phyloP scores from a whole-genome alignment of 257 asterid genomes.

The Cruciata laevipes region DNA sequence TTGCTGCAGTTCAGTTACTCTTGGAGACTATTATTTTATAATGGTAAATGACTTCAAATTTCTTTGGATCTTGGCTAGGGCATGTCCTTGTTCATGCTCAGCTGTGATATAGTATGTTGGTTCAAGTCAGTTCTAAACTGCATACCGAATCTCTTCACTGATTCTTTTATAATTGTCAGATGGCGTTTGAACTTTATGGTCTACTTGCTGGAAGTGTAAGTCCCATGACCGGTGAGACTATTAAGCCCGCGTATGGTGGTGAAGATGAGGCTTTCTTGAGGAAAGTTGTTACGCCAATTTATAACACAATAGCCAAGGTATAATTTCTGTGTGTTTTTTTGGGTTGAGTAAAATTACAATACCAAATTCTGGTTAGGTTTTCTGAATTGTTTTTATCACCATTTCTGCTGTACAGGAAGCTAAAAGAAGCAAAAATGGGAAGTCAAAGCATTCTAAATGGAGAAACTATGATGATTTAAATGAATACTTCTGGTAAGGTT shows the following conservation, averaged over 20 bases:
- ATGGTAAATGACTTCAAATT: background rate
- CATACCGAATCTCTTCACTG: background rate
- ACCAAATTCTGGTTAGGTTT: background rate
- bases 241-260: conserved; percentile 94
- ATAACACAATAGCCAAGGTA: conserved; percentile 65
- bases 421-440: conserved; percentile 46
- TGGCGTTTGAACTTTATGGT: conserved; percentile 92
- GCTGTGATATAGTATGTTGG: conserved; percentile 1
- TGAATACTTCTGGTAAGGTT: conserved; percentile 78
- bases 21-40: background rate
- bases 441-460: conserved; percentile 81
- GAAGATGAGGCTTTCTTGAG: conserved; percentile 84
- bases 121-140: background rate
- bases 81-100: background rate
- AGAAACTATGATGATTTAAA: conserved; percentile 93
- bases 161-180: conserved; percentile 31
- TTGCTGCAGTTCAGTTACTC: background rate
- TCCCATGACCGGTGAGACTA: conserved; percentile 87
- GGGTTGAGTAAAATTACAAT: conserved; percentile 6
- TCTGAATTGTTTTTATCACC: conserved; percentile 1
- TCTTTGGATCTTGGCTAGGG: background rate
- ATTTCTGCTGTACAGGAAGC: conserved; percentile 62
- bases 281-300: conserved; percentile 82
- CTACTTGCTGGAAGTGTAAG: conserved; percentile 94
- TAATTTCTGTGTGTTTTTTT: conserved; percentile 11